Evolutionary conservation across 148 eudicot species (phyloP).

Genomic region (Chenopodium album): DNA sequence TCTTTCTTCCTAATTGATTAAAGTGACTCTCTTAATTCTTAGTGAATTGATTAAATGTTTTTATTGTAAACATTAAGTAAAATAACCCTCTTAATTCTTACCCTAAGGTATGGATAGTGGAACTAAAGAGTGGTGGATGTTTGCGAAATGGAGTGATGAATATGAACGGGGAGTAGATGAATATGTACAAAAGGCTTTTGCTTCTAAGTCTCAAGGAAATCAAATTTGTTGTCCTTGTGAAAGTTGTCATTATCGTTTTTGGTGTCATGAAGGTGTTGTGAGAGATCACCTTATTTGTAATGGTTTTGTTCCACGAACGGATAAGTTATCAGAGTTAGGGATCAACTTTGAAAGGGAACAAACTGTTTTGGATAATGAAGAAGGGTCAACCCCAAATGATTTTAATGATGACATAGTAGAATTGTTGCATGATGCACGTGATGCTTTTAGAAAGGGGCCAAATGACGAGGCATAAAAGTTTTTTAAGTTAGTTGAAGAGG

Average conservation of each 20-base stretch:
- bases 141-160: not conserved
- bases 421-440: not conserved
- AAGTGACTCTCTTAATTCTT: no score
- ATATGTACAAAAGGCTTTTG: not conserved
- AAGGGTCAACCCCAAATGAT: no score
- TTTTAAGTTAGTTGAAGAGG: not conserved
- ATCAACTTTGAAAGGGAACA: not conserved
- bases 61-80: no score
- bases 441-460: not conserved
- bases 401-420: not conserved
- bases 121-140: not conserved
- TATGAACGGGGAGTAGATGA: not conserved
- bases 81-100: not conserved
- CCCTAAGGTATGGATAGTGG: not conserved
- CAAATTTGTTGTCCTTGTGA: conserved; percentile 8
- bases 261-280: not conserved
- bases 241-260: not conserved
- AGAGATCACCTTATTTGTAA: not conserved
- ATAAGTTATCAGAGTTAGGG: not conserved
- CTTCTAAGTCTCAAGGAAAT: not conserved
- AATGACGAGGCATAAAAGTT: not conserved
- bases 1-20: no score
- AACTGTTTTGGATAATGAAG: not conserved
- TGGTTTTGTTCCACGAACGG: not conserved
- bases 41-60: no score